A percentile compares a stretch with the other conserved stretches of the same genome.
Evolutionary conservation across 768 basidiomycete species (phyloP).

Genomic region (Termitomyces sp.): DNA sequence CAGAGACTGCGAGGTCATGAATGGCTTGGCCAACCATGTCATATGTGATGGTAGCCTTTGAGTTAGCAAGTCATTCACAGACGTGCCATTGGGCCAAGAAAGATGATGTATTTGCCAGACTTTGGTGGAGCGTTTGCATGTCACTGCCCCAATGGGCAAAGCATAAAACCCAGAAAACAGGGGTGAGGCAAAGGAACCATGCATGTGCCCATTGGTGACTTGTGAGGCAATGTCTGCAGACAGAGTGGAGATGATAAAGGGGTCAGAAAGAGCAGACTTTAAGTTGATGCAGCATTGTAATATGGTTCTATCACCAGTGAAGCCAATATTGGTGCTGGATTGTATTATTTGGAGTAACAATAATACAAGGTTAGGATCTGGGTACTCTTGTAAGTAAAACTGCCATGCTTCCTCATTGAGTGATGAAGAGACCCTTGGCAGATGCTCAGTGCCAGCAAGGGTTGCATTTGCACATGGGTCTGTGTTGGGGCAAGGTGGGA

Average conservation of each 20-base stretch:
- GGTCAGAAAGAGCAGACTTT: conserved; percentile 9
- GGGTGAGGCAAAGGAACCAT: conserved; percentile 19
- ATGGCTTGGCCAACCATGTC: conserved; percentile 24
- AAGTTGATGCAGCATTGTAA: conserved; percentile 19
- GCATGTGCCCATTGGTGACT: neutral
- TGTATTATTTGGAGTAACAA: too few species aligned
- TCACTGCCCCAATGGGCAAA: conserved; percentile 24
- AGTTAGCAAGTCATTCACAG: conserved; percentile 27
- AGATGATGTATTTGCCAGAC: conserved; percentile 24
- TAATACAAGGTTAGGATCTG: too few species aligned
- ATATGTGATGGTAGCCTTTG: conserved; percentile 24
- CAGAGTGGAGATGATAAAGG: conserved; percentile 8
- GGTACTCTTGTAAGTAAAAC: too few species aligned
- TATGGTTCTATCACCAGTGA: too few species aligned
- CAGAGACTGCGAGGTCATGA: conserved; percentile 18
- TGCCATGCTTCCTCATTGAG: too few species aligned
- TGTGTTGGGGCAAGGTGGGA: too few species aligned
- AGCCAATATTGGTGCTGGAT: too few species aligned
- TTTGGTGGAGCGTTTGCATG: conserved; percentile 20
- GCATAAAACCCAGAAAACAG: conserved; percentile 17
- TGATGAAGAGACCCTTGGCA: too few species aligned
- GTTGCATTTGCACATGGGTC: too few species aligned
- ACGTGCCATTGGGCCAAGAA: conserved; percentile 13
- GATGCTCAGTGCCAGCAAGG: too few species aligned
- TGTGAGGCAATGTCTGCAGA: neutral